Conservation (phyloP, 345 rosid species). For the Alliaria petiolata region DNA sequence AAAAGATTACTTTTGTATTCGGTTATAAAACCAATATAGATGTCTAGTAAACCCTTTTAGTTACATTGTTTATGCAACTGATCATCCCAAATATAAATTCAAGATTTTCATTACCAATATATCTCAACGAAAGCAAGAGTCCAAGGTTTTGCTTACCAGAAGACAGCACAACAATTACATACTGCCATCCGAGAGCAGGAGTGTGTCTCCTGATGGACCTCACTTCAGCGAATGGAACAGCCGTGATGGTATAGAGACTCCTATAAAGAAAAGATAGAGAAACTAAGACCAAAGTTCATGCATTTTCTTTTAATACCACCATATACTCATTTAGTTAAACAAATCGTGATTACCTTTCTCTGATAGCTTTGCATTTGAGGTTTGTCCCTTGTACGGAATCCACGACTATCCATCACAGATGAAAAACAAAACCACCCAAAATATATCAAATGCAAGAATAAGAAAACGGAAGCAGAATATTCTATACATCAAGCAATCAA, state of each 20-base stretch:
- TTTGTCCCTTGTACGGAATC: conserved; percentile 87
- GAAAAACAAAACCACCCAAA: not conserved
- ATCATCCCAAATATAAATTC: not conserved
- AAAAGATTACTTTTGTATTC: not conserved
- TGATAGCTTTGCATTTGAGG: conserved; percentile 56
- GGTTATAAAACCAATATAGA: not conserved
- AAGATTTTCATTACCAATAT: not conserved
- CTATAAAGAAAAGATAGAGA: conserved; percentile 48
- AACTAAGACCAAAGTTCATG: conserved; percentile 6
- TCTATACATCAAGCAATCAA: not conserved
- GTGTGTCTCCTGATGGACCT: conserved; percentile 81
- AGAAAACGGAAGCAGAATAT: too few relatives aligned
- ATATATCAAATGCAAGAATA: not conserved
- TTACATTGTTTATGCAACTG: not conserved
- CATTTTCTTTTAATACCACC: not conserved
- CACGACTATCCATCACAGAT: conserved; percentile 71
- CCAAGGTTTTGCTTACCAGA: conserved; percentile 54
- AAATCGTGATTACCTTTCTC: conserved; percentile 63
- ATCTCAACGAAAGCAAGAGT: not conserved
- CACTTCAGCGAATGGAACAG: conserved; percentile 72
- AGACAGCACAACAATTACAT: conserved; percentile 77
- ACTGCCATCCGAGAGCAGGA: conserved; percentile 98
- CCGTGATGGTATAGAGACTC: conserved; percentile 83
- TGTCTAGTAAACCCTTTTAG: not conserved
- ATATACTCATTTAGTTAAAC: not conserved